Evolutionary conservation across 148 eudicot genomes (phyloP), one percentile per base, ranked within the genome.

Genomic region (Fallopia convolvulus): DNA sequence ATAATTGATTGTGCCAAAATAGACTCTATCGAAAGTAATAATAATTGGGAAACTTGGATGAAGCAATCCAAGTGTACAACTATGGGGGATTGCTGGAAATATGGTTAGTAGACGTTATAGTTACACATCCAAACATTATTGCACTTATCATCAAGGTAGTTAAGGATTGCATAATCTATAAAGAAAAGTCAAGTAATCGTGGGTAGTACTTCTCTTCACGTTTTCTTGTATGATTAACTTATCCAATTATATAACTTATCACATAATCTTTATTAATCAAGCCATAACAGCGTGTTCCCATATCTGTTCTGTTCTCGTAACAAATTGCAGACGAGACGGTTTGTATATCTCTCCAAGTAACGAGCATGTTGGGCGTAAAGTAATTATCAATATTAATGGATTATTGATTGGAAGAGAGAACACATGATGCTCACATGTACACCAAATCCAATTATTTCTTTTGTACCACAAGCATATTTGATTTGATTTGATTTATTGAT

Each of bases 211-310:
- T 68, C 20, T 36, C 20, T 68, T 15, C 72, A 68, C 44, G 72
- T 68, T 68, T 68, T 36, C 21, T 68, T 39, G 10, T 68, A 68
- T 68, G 15, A 68, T 32, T 7, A 33, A 36, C 17, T 11, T 14
- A 39, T 68, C 3, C 36, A 68, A 68, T 68, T 36, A 36, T 68
- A 68, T 68, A 68, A 68, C 8, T 17, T 68, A 68, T 68, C 72
- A 21, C 26, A 33, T 68, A 33, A 68, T 33, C 44, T 68, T 17
- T 39, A 68, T 68, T 15, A 68, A 15, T 33, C 17, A 66, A 66
- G 1, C 17, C 9, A 33, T 14, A 6, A 36, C n/a, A 68, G 46
- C 10, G 21, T 68, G 72, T 36, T 68, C 36, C 15, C 46, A 36
- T 6, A 30, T 30, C 13, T 30, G 13, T 10, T 68, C 15, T 14